phyloP scores from a whole-genome alignment of 208 protist species.

The Novymonas esmeraldas region DNA sequence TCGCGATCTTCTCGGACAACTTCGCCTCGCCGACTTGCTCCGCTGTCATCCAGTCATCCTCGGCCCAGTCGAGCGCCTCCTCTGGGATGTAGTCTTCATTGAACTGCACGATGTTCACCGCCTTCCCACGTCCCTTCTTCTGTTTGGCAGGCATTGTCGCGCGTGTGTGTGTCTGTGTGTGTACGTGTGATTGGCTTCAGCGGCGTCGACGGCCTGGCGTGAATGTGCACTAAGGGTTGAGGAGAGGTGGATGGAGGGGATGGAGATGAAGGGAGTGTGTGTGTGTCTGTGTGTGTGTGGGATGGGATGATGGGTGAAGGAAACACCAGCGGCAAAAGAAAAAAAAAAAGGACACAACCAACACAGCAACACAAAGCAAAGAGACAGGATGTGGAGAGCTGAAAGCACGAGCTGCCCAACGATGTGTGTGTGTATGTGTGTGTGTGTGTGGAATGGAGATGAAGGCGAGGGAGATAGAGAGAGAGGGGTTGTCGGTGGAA shows the following conservation, averaged over 20 bases:
- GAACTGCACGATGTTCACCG: slow-evolving; percentile 80
- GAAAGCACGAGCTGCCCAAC: neutral
- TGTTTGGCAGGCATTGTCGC: slow-evolving; percentile 66
- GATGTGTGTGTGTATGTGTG: neutral
- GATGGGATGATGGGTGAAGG: no score
- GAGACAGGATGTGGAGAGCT: neutral
- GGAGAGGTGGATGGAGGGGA: no score
- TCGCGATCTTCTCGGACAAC: slow-evolving; percentile 60
- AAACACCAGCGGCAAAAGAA: neutral
- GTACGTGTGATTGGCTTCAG: neutral
- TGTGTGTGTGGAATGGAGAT: slow-evolving; percentile 1
- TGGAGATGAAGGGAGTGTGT: slow-evolving; percentile 6
- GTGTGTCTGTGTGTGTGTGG: slow-evolving; percentile 4
- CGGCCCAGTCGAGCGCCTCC: slow-evolving; percentile 77
- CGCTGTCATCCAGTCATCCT: slow-evolving; percentile 60
- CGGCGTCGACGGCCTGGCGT: no score
- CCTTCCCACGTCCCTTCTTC: slow-evolving; percentile 80
- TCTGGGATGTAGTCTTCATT: slow-evolving; percentile 83
- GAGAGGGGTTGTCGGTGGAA: neutral
- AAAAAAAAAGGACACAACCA: no score
- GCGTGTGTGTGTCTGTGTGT: slow-evolving; percentile 6
- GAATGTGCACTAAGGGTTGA: no score
- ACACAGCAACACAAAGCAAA: neutral
- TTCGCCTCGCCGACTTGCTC: slow-evolving; percentile 60
- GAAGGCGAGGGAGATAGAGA: neutral